These are phyloP conservation scores for Saccharomyces hybrid DNA, from an alignment of 1,139 yeast genomes.

Conservation along the genomic window DNA sequence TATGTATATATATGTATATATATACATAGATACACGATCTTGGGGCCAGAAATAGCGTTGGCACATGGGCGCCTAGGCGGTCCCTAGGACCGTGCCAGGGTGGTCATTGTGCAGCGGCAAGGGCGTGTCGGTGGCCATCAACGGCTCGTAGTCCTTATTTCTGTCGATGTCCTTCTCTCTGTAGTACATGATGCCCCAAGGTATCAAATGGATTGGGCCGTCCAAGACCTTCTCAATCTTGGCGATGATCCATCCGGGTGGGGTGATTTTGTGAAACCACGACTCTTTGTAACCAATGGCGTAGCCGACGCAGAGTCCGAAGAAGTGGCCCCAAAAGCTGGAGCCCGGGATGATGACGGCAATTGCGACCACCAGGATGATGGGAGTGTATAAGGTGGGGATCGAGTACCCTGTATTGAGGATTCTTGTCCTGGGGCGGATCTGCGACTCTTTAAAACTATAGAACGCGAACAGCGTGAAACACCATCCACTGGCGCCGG, in stretches of 20 bases:
- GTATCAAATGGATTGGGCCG: constrained; percentile 45
- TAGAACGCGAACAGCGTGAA: constrained; percentile 63
- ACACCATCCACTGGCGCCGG: constrained; percentile 70
- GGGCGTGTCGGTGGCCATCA: constrained; percentile 8
- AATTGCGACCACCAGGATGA: constrained; percentile 42
- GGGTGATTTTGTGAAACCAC: constrained; percentile 44
- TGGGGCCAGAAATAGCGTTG: not conserved
- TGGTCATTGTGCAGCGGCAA: constrained; percentile 23
- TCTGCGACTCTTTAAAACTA: constrained; percentile 51
- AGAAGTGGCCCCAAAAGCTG: constrained; percentile 67
- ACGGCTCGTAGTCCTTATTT: constrained; percentile 22
- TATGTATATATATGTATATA: not conserved
- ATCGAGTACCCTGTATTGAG: constrained; percentile 34
- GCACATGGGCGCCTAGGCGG: constrained; percentile 3
- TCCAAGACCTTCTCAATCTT: constrained; percentile 58
- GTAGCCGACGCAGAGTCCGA: constrained; percentile 48
- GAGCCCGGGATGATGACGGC: constrained; percentile 49
- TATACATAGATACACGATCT: not conserved
- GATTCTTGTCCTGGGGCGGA: constrained; percentile 40
- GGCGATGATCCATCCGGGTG: constrained; percentile 52
- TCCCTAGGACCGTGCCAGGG: constrained; percentile 6
- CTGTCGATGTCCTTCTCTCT: constrained; percentile 48
- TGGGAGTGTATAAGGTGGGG: constrained; percentile 60
- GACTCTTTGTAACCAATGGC: constrained; percentile 40
- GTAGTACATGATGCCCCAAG: constrained; percentile 46